phyloP scores from a whole-genome alignment of 768 basidiomycete genomes.

The Ephemerocybe angulata region DNA sequence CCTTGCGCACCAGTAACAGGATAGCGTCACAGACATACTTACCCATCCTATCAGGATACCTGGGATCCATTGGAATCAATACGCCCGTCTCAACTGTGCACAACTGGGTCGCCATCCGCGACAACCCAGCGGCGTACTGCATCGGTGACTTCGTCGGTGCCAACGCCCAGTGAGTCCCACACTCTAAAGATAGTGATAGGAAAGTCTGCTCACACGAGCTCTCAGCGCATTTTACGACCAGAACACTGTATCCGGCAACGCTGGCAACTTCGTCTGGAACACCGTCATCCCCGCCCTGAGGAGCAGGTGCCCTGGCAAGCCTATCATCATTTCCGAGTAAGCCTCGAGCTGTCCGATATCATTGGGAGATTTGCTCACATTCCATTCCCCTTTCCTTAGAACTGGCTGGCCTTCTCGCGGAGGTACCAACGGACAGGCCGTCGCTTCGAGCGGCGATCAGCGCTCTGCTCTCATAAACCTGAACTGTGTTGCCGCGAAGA shows the following conservation, averaged over 20 bases:
- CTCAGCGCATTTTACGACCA: constrained; percentile 38
- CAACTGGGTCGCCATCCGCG: constrained; percentile 32
- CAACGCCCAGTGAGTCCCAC: constrained; percentile 32
- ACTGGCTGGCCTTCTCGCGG: constrained; percentile 43
- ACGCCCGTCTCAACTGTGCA: constrained; percentile 37
- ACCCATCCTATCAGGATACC: constrained; percentile 21
- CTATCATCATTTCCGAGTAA: constrained; percentile 34
- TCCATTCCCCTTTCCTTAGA: constrained; percentile 15
- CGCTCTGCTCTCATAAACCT: constrained; percentile 29
- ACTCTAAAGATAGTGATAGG: not conserved
- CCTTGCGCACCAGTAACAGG: not conserved
- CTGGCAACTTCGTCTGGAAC: constrained; percentile 38
- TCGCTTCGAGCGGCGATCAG: constrained; percentile 29
- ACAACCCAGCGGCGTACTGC: constrained; percentile 28
- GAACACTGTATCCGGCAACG: constrained; percentile 25
- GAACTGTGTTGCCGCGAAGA: constrained; percentile 33
- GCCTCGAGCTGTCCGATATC: constrained; percentile 3
- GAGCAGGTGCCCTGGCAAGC: constrained; percentile 34
- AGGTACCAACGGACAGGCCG: constrained; percentile 23
- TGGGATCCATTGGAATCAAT: constrained; percentile 30
- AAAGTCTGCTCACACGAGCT: too few species aligned
- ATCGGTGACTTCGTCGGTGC: constrained; percentile 36
- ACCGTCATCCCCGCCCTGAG: constrained; percentile 35
- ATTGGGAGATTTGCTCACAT: too few species aligned
- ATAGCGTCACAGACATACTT: not conserved